Evolutionary conservation across 768 basidiomycete genomes (phyloP), one percentile per base, ranked within the genome.

Genomic region (Neoboletus magnificus): DNA sequence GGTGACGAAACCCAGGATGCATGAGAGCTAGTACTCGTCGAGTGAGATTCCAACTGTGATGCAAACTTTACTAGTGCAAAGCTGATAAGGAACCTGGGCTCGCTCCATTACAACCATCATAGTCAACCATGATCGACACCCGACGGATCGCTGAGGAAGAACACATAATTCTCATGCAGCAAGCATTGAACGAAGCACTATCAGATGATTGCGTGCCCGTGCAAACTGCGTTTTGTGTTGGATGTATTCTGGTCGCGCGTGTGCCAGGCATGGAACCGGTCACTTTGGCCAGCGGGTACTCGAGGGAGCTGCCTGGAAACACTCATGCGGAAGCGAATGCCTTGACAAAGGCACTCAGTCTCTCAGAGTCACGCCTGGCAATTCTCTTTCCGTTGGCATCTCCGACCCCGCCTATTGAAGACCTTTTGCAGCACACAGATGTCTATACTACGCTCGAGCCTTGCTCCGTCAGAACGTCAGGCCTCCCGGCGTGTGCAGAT

Each of bases 241-340:
- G 94, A 23, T 93, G 90, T 63, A 80, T 93, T 35, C 72, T 96
- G 49, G 82, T 84, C 4, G 74, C 76, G 20, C 75, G 73, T 42
- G 71, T 73, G 54, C 79, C 84, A 18, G 60, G 67, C 43, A 63
- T 66, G 40, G 39, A 66, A 15, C 77, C 84, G 4, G 73, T 84
- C 52, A 73, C 89, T 43, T 71, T 98, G 35, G 75, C 91, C 13
- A 85, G 85, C 2, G 93, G 93, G 18, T 93, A 86, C 73, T 98
- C 95, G 25, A 81, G 97, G 65, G 94, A 98, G 67, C 79, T 98
- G 0, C 77, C 83, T 5, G 96, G 95, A 50, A 98, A 98, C 67
- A 98, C 96, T 4, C 96, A 99, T 70, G 96, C 95, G 12, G 96
- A 99, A 75, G 93, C 93, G 23, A 96, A 96, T 68, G 94, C 95